Evolutionary conservation across 2,329 filamentous ascomycete species (phyloP), one percentile per base, ranked within the genome.

Genomic region (Amauroascus verrucosus): DNA sequence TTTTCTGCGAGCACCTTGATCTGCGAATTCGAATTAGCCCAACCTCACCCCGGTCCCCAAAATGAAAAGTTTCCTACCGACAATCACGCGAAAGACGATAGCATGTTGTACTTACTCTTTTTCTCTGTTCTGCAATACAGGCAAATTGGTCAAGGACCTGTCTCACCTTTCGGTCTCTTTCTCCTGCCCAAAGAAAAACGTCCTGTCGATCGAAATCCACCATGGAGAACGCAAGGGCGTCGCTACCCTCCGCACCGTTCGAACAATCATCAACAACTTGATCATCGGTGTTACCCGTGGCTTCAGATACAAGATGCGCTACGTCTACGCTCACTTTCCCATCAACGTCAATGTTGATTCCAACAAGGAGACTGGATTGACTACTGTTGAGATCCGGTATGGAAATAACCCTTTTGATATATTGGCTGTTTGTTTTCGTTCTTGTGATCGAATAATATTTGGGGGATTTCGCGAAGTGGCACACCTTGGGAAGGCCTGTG

Each of bases 271-370:
- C 82, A 88, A 94, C 83, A 98, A 98, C 86, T 75, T 98, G 78
- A 87, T 98, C 76, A 84, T 90, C 69, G 93, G 93, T 76, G 93
- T 98, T 65, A 98, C 93, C 75, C 95, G 91, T 82, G 93, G 93
- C 66, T 98, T 86, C 88, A 94, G 94, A 81, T 98, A 98, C 86
- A 98, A 98, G 88, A 97, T 98, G 91, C 88, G 94, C 71, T 98
- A 98, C 81, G 93, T 98, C 77, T 98, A 98, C 76, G 93, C 93
- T 74, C 93, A 98, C 85, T 98, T 98, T 74, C 93, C 93, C 77
- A 98, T 98, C 88, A 98, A 98, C 83, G 91, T 98, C 80, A 97
- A 96, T 82, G 77, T 98, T 65, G 89, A 95, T 69, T 90, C 96
- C 86, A 91, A 91, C 83, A 74, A 75, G 70, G 93, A 97, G 79